Conservation (phyloP, 805 yeast species). For the Metschnikowia kofuensis region DNA sequence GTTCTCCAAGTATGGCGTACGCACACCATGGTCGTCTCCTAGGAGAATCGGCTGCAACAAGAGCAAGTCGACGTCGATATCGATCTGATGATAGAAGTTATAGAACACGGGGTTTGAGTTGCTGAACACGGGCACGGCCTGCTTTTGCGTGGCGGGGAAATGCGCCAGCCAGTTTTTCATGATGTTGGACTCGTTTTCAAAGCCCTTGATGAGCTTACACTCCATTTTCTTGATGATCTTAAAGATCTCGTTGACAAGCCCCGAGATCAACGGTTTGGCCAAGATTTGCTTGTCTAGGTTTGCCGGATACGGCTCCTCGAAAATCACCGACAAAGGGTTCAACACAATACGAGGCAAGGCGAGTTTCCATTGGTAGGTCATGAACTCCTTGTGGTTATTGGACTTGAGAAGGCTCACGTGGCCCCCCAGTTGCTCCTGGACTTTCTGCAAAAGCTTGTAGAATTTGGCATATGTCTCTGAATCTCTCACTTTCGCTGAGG, state of each 20-base stretch:
- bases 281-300: conserved; percentile 62
- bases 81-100: conserved; percentile 52
- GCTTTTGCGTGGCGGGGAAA: conserved; percentile 32
- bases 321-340: conserved; percentile 69
- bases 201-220: conserved; percentile 65
- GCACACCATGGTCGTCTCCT: conserved; percentile 84
- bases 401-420: conserved; percentile 48
- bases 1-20: conserved; percentile 89
- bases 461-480: conserved; percentile 15
- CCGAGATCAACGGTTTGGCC: conserved; percentile 82
- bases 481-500: conserved; percentile 10
- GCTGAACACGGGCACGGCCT: conserved; percentile 18
- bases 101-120: conserved; percentile 55
- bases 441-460: conserved; percentile 32
- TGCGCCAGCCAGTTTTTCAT: conserved; percentile 50
- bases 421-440: conserved; percentile 33
- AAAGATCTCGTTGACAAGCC: conserved; percentile 70
- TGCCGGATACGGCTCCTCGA: conserved; percentile 67
- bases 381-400: conserved; percentile 52
- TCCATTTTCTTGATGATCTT: conserved; percentile 76
- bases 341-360: conserved; percentile 77
- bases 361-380: conserved; percentile 79
- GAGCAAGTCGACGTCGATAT: conserved; percentile 68
- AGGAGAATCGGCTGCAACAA: conserved; percentile 81
- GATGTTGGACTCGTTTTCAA: conserved; percentile 62